phyloP scores from a whole-genome alignment of 2,329 filamentous ascomycete species.

The Amylocarpus encephaloides region DNA sequence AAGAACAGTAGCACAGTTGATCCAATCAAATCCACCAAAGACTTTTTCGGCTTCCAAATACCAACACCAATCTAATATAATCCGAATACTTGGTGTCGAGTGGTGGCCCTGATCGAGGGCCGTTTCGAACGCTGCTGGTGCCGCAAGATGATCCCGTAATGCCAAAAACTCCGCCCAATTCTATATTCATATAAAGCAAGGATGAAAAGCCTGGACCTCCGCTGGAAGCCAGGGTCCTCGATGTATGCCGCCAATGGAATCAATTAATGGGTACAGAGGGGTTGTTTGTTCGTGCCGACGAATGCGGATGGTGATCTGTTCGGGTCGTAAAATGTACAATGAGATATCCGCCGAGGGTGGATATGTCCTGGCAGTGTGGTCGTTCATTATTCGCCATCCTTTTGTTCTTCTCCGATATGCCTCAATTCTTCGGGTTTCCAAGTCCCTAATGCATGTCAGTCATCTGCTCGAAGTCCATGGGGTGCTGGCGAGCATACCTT shows the following conservation, averaged over 20 bases:
- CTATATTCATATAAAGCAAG: slow-evolving; percentile 11
- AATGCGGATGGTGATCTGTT: neutral
- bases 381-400: neutral
- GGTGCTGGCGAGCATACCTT: slow-evolving; percentile 57
- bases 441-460: slow-evolving; percentile 45
- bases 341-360: neutral
- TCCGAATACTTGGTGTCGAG: neutral
- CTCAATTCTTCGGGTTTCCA: slow-evolving; percentile 71
- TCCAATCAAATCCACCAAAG: neutral
- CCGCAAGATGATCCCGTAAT: neutral
- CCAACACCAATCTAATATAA: neutral
- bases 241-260: slow-evolving; percentile 12
- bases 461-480: neutral
- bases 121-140: neutral
- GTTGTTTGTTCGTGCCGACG: neutral
- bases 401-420: slow-evolving; percentile 49
- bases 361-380: neutral
- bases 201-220: neutral
- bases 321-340: slow-evolving; percentile 8
- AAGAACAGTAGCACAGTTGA: neutral
- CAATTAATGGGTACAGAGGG: slow-evolving; percentile 1
- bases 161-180: slow-evolving; percentile 10
- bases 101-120: neutral
- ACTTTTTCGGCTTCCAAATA: slow-evolving; percentile 5
- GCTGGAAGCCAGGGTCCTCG: neutral